Conservation (phyloP, 2,329 filamentous ascomycete genomes). For the Neofusicoccum laricinum region DNA sequence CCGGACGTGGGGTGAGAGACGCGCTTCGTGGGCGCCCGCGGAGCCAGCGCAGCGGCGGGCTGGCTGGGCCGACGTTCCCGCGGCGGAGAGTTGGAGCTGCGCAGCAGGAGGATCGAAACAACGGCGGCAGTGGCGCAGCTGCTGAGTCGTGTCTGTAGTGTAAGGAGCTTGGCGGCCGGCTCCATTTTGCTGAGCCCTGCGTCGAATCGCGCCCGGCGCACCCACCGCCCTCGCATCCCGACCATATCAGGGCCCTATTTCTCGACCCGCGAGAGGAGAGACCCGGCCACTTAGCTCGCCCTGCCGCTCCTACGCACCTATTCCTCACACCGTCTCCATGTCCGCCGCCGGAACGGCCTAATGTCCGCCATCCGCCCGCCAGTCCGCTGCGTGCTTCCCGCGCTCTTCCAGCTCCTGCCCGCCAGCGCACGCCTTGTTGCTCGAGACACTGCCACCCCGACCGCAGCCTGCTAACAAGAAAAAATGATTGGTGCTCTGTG, state of each 20-base stretch:
- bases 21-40: too few relatives aligned
- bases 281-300: background rate
- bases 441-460: background rate
- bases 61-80: background rate
- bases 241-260: background rate
- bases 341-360: background rate
- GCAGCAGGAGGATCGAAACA: background rate
- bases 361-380: slow-evolving; percentile 8
- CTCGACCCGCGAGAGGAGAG: slow-evolving; percentile 3
- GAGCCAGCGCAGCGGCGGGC: background rate
- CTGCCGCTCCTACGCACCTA: background rate
- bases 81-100: background rate
- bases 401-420: background rate
- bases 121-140: background rate
- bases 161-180: background rate
- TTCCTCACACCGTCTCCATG: background rate
- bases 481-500: slow-evolving; percentile 2
- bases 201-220: slow-evolving; percentile 6
- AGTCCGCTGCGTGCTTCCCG: background rate
- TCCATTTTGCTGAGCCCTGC: slow-evolving; percentile 3
- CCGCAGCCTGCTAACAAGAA: background rate
- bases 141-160: background rate
- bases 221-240: slow-evolving; percentile 9
- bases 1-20: too few relatives aligned
- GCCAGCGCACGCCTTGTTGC: background rate